Percentiles rank a stretch among this genome's conserved stretches.
These are phyloP conservation scores for Leccinum fallax DNA, from an alignment of 1,284 basidiomycete species.

Conservation along the genomic window DNA sequence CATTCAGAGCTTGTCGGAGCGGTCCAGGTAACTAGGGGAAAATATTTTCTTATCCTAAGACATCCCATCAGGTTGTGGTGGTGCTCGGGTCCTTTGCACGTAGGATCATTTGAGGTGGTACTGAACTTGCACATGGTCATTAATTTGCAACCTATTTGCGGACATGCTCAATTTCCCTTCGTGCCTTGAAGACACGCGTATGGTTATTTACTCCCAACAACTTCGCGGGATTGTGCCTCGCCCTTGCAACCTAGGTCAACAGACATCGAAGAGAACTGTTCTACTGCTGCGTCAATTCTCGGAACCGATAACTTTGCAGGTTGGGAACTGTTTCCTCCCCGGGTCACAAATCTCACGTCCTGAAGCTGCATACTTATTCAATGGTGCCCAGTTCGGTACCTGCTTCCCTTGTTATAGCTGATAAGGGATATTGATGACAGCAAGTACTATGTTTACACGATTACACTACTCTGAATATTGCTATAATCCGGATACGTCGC, in stretches of 20 bases:
- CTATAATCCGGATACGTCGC: background rate
- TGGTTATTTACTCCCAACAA: too few species aligned
- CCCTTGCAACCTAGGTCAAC: background rate
- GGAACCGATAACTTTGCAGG: background rate
- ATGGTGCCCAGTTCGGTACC: background rate
- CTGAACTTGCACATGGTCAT: background rate
- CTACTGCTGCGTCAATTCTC: background rate
- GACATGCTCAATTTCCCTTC: background rate
- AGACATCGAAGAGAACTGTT: background rate
- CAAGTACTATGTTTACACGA: background rate
- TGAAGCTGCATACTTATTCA: background rate
- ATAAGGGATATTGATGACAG: background rate
- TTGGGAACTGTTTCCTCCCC: background rate
- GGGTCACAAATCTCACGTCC: background rate
- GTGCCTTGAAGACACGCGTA: background rate
- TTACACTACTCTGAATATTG: background rate
- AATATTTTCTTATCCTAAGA: background rate
- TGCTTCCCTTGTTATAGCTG: background rate
- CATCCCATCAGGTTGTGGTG: background rate
- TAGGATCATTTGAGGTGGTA: background rate
- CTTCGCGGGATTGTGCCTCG: background rate
- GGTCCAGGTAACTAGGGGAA: background rate
- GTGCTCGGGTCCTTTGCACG: background rate
- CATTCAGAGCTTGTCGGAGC: background rate
- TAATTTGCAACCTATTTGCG: background rate